phyloP scores from a whole-genome alignment of 352 stramenopile species.

The Pelagophyceae sp. region DNA sequence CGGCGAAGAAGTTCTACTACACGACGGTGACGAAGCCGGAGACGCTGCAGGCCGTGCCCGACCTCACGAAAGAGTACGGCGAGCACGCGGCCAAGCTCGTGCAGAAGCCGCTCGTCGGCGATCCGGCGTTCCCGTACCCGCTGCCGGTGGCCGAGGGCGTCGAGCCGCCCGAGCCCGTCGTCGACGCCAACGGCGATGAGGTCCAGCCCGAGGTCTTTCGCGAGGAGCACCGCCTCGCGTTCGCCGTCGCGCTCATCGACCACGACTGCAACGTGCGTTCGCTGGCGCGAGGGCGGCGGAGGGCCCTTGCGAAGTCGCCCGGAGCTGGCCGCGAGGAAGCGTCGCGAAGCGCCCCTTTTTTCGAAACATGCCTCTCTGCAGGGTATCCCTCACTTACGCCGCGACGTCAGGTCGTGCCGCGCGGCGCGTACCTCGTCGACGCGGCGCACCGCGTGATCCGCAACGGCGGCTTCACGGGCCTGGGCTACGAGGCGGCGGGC shows the following conservation, averaged over 20 bases:
- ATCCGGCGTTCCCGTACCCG: slow-evolving; percentile 18
- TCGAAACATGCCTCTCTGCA: no score
- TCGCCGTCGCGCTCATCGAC: slow-evolving; percentile 35
- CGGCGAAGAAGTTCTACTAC: slow-evolving; percentile 32
- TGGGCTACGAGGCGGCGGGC: slow-evolving; percentile 29
- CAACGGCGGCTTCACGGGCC: slow-evolving; percentile 32
- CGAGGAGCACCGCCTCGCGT: slow-evolving; percentile 34
- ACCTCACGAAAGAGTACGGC: slow-evolving; percentile 23
- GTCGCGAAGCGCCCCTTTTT: no score
- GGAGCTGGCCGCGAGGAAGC: no score
- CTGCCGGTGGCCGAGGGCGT: slow-evolving; percentile 22
- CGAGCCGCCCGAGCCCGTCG: slow-evolving; percentile 13
- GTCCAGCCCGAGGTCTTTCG: slow-evolving; percentile 25
- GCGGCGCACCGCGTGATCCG: slow-evolving; percentile 25
- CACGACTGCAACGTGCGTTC: slow-evolving; percentile 7
- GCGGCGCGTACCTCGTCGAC: slow-evolving; percentile 33
- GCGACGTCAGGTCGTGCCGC: slow-evolving; percentile 32
- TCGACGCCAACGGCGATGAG: slow-evolving; percentile 12
- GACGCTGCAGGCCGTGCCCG: slow-evolving; percentile 25
- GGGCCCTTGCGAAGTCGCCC: no score
- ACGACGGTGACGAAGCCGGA: slow-evolving; percentile 28
- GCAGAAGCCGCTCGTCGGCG: slow-evolving; percentile 7
- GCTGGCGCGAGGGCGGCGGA: no score
- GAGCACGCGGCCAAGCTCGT: background rate
- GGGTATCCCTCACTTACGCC: no score